Conservation (phyloP, 306 rosid species). For the Luffa aegyptiaca region DNA sequence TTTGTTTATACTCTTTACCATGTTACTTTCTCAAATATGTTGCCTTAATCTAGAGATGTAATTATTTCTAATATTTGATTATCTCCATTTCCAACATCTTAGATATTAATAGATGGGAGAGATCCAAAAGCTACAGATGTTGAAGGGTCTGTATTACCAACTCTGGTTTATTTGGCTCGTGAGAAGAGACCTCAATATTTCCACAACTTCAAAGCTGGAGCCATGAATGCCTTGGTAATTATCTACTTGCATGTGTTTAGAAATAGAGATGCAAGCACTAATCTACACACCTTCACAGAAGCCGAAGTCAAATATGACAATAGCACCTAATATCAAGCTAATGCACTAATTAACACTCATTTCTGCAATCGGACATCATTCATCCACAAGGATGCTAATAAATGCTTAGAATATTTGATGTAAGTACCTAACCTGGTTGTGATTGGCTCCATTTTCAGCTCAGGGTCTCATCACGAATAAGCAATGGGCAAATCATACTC, state of each 20-base stretch:
- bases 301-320: not conserved
- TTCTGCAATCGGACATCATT: not conserved
- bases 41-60: not conserved
- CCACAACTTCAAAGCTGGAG: conserved; percentile 87
- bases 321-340: not conserved
- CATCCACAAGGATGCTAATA: not conserved
- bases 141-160: conserved; percentile 46
- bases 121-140: conserved; percentile 40
- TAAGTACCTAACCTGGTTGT: not conserved
- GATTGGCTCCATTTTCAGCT: conserved; percentile 32
- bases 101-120: conserved; percentile 59
- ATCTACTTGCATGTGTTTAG: not conserved
- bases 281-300: not conserved
- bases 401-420: not conserved
- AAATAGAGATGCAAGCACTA: not conserved
- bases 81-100: not conserved
- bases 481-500: conserved; percentile 61
- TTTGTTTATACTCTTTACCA: not conserved
- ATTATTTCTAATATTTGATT: not conserved
- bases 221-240: conserved; percentile 78
- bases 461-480: conserved; percentile 71
- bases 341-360: not conserved
- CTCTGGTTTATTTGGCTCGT: conserved; percentile 71
- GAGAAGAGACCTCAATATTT: conserved; percentile 64
- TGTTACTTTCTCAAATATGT: not conserved